Base-by-base conservation (phyloP, 23 red algal genomes). In the Chondrus crispus region DNA sequence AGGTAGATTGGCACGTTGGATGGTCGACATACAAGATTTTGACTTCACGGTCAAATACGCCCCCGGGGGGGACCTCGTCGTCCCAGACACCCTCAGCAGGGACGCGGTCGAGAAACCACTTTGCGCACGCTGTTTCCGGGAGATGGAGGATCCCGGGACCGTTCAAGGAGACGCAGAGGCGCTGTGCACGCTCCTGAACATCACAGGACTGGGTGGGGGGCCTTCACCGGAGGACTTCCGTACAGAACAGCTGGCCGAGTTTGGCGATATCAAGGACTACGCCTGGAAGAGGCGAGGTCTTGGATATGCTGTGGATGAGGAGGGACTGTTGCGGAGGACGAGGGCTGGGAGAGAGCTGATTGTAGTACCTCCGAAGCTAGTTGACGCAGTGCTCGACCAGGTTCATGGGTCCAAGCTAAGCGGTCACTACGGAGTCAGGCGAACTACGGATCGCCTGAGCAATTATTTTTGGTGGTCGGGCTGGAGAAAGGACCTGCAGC, bases 1-100 rank as follows among this genome's bases (percentile, higher is more conserved):
- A 35, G 78, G 40, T 52, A 53, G 45, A 47, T 83, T 83, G 78
- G 51, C 45, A 57, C 55, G 78, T 6, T 83, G 78, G 52, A 38
- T 83, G 8, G 10, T 53, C 22, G 51, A 53, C n/a, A 12, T 83
- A 20, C 78, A 83, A 60, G 51, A 83, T 45, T 58, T 33, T 11
- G 46, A 53, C 7, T 83, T 83, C 57, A 47, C 26, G 8, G 38
- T 77, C 28, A 0, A 10, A 77, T 37, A 77, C 38, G 71, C 71
- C 10, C 37, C 37, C 13, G 71, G 71, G 1, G 28, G 9, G 1
- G n/a, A 42, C 1, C 37, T 77, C 26, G 71, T 77, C 44, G 71
- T 77, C n/a, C 71, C 71, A 11, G 71, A 77, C 38, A 77, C 13
- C 24, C 71, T 2, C 9, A 77, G 44, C 71, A 77, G 2, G 44